Evolutionary conservation across 163 green algal species (phyloP).

Genomic region (Volvox carteri): DNA sequence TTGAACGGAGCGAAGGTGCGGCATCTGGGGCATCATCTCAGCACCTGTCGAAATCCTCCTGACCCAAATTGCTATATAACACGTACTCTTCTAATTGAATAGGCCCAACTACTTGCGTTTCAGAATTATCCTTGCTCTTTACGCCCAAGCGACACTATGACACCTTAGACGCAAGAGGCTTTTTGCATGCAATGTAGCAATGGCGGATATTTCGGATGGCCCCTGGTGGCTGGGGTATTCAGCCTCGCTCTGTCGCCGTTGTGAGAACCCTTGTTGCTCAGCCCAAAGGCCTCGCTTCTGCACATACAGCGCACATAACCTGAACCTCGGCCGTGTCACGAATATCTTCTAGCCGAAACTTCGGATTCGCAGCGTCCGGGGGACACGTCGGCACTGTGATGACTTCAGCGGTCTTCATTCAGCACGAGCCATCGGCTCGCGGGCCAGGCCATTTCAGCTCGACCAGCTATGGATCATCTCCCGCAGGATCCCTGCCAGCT

Average conservation of each 20-base stretch:
- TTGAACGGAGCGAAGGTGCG: conserved; percentile 1
- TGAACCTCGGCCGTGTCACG: not conserved
- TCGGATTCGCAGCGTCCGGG: not conserved
- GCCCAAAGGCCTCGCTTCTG: not conserved
- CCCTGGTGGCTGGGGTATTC: conserved; percentile 11
- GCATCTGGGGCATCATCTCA: not conserved
- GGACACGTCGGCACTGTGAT: not conserved
- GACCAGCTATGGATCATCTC: conserved; percentile 24
- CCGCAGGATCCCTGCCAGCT: not conserved
- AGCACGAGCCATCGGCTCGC: not conserved
- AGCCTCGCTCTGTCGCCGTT: not conserved
- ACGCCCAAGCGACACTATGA: conserved; percentile 20
- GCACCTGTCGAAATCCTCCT: not conserved
- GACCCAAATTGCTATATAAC: no score
- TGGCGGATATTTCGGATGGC: not conserved
- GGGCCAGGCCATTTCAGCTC: not conserved
- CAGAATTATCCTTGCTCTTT: not conserved
- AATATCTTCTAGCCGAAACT: not conserved
- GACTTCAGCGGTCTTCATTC: conserved; percentile 4
- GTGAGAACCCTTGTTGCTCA: conserved; percentile 17
- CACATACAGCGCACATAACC: not conserved
- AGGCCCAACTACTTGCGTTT: not conserved
- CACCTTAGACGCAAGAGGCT: not conserved
- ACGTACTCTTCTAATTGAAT: not conserved
- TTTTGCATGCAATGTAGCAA: not conserved